Evolutionary conservation across 2,329 filamentous ascomycete genomes (phyloP), one percentile per base, ranked within the genome.

Genomic region (Grosmannia penicillata): DNA sequence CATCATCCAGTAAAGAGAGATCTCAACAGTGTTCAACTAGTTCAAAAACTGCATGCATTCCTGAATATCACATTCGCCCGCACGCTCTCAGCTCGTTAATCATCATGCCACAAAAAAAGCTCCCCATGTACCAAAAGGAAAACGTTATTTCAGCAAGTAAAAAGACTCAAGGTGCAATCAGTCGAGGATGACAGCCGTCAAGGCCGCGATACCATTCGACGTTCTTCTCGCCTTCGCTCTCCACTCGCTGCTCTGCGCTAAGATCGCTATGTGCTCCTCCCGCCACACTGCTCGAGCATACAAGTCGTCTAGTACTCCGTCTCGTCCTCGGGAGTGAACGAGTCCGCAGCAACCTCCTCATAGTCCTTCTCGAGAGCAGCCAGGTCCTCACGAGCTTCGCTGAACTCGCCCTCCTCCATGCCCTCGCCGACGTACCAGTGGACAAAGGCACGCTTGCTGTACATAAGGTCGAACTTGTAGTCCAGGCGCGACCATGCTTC

Each of bases 391-490:
- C 83, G 78, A 45, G 83, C 83, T 62, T 91, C 83, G 46, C 78
- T 82, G 66, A 91, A 91, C 61, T 91, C 83, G 52, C 83, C 83
- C 59, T 91, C 83, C 66, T 91, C 83, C 83, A 91, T 91, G 63
- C 83, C 83, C 65, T 91, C 83, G 48, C 83, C 83, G 38, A 91
- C 83, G 49, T 82, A 82, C 78, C 78, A 82, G 63, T 82, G 77
- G 33, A 82, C 77, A 51, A 82, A 82, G 43, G 78, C 77, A 48
- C 78, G 76, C 71, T 82, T 82, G 63, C 70, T 77, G 69, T 82
- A 80, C 78, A 82, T 82, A 51, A 82, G 76, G 51, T 82, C 77
- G 59, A 82, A 82, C 65, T 82, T 82, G 68, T 78, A 66, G 61
- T 80, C 75, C 35, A 82, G 69, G 46, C 75, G 72, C 43, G 75